Base-by-base conservation (phyloP, 768 basidiomycete species). In the Asterophora lycoperdoides region DNA sequence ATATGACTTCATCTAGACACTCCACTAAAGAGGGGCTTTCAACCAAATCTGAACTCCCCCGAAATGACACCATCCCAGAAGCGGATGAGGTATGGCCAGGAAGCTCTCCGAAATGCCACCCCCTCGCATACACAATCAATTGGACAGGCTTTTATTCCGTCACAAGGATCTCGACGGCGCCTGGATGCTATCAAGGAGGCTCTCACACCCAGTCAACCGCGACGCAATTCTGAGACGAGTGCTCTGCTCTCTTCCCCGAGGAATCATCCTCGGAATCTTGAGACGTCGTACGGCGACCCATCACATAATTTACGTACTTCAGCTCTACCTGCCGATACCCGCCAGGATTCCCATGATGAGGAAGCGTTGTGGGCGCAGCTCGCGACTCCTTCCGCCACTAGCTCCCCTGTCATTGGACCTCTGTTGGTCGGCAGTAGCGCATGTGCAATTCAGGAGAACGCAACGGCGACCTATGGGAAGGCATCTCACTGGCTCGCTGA, bases 11-110 rank as follows among this genome's bases (percentile, higher is more conserved):
- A 39, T n/a, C n/a, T n/a, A n/a, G 34, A 41, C 9, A 56, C 52
- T 2, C 58, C 54, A 19, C 48, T 20, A 13, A 59, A 56, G 44
- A 52, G 48, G 39, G 17, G 26, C n/a, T 39, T 51, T 37, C 34
- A 35, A 13, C 33, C 44, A 8, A 44, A 41, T 30, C 35, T 20
- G 7, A 40, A 18, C 20, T 38, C 51, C 37, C 29, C 39, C 13
- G 46, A 44, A 14, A 26, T 40, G 26, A 53, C 54, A 11, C 44
- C 59, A 28, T 60, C 57, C 6, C 58, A 58, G 49, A 60, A 60
- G 30, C 56, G 59, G 32, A 37, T 40, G 19, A 60, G 49, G 42
- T 18, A 61, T 61, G 13, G 39, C n/a, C n/a, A 56, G 28, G 56
- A 56, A 28, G 56, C 54, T 6, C 48, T 62, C 11, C 29, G 34